These are phyloP conservation scores for Plasmodium fragile DNA, from an alignment of 169 alveolate species.

Conservation along the genomic window DNA sequence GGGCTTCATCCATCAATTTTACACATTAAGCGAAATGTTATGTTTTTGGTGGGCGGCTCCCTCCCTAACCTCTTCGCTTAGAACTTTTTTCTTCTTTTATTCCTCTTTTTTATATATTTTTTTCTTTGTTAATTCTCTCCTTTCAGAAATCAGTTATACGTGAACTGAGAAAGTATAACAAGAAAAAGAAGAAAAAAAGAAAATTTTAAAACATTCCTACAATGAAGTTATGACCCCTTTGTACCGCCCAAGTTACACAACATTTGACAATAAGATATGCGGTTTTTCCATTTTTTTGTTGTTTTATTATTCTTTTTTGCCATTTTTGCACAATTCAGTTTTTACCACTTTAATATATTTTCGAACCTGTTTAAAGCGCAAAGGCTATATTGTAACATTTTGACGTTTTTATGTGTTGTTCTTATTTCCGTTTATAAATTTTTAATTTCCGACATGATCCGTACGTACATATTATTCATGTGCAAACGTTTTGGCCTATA, in stretches of 20 bases:
- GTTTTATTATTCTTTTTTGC: neutral
- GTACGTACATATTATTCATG: neutral
- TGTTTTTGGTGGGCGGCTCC: neutral
- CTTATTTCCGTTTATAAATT: neutral
- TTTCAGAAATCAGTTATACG: constrained; percentile 21
- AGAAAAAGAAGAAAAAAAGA: constrained; percentile 30
- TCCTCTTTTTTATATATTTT: too few relatives aligned
- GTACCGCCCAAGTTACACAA: neutral
- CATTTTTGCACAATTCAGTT: neutral
- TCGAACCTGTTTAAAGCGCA: neutral
- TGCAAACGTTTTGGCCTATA: neutral
- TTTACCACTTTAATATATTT: neutral
- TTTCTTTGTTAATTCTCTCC: neutral
- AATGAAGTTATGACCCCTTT: constrained; percentile 1
- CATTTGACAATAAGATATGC: neutral
- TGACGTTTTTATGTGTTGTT: neutral
- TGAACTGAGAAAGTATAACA: constrained; percentile 36
- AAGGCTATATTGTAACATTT: neutral
- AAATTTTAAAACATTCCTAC: neutral
- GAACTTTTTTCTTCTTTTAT: too few relatives aligned
- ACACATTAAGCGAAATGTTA: neutral
- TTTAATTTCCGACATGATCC: neutral
- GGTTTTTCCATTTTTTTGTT: neutral
- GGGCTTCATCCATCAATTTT: neutral
- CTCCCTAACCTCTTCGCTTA: neutral